Conservation (phyloP, 352 stramenopile species). For the Globisporangium rhizosaccharum region DNA sequence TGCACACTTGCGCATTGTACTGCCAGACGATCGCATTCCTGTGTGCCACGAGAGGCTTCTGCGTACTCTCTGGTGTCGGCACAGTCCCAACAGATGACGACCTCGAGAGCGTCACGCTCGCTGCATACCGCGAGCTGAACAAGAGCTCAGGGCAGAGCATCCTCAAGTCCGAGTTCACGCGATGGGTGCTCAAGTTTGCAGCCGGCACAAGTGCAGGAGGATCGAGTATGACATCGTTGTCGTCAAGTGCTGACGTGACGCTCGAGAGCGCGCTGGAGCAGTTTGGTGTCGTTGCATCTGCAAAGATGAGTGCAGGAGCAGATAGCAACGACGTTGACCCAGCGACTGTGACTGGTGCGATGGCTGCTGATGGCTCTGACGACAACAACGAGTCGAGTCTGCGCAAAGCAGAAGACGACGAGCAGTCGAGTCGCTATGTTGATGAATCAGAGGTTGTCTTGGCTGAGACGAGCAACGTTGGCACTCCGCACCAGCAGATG, state of each 20-base stretch:
- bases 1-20: neutral
- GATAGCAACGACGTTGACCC: neutral
- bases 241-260: slow-evolving; percentile 2
- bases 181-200: slow-evolving; percentile 39
- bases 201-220: slow-evolving; percentile 4
- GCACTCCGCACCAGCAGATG: neutral
- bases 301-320: neutral
- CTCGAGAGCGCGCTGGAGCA: slow-evolving; percentile 9
- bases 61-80: slow-evolving; percentile 40
- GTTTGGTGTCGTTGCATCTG: neutral
- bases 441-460: too few species aligned
- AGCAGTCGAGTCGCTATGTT: neutral
- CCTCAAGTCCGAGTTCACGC: slow-evolving; percentile 54
- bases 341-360: too few species aligned
- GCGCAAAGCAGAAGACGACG: neutral
- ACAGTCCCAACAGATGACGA: slow-evolving; percentile 45
- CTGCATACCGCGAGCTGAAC: slow-evolving; percentile 54
- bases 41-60: slow-evolving; percentile 45
- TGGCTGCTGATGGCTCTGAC: neutral
- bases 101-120: slow-evolving; percentile 48
- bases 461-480: too few species aligned
- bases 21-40: slow-evolving; percentile 58
- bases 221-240: neutral
- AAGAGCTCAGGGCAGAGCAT: slow-evolving; percentile 52
- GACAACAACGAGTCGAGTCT: neutral